These are phyloP conservation scores for Pythium rishiriense DNA, from an alignment of 352 stramenopile genomes.

Conservation along the genomic window DNA sequence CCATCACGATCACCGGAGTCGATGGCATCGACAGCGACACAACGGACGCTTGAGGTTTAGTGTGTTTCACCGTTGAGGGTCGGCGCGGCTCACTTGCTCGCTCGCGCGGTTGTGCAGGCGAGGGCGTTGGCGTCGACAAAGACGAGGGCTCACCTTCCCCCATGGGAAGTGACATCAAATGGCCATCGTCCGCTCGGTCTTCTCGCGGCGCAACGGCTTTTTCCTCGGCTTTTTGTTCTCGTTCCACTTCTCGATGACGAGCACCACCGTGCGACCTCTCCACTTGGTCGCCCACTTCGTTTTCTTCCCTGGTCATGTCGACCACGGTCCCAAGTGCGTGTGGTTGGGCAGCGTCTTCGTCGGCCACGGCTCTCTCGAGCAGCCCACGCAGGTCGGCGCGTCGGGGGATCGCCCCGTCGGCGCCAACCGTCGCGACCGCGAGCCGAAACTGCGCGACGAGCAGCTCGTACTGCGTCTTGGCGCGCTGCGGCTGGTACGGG, in stretches of 20 bases:
- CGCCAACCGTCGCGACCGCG: not conserved
- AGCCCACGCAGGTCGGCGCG: not conserved
- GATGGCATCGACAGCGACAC: not conserved
- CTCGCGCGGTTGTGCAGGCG: not conserved
- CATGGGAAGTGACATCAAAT: no score
- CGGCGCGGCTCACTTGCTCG: not conserved
- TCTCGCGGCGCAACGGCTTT: no score
- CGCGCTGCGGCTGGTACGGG: not conserved
- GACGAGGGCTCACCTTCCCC: no score
- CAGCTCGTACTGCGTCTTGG: slow-evolving; percentile 4
- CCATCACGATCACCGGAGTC: slow-evolving; percentile 5
- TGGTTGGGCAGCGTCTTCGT: not conserved
- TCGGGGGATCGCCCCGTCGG: not conserved
- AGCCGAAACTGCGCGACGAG: not conserved
- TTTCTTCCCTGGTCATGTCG: not conserved
- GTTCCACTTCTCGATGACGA: not conserved
- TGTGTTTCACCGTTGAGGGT: not conserved
- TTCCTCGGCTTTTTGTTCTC: no score
- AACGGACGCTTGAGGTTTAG: not conserved
- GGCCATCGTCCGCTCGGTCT: no score
- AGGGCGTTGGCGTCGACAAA: not conserved
- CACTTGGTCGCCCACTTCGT: no score
- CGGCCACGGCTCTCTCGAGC: not conserved
- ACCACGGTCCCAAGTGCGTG: not conserved
- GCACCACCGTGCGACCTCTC: no score